These are phyloP conservation scores for Colletotrichum orchidophilum DNA, from an alignment of 2,329 filamentous ascomycete genomes.

Conservation along the genomic window DNA sequence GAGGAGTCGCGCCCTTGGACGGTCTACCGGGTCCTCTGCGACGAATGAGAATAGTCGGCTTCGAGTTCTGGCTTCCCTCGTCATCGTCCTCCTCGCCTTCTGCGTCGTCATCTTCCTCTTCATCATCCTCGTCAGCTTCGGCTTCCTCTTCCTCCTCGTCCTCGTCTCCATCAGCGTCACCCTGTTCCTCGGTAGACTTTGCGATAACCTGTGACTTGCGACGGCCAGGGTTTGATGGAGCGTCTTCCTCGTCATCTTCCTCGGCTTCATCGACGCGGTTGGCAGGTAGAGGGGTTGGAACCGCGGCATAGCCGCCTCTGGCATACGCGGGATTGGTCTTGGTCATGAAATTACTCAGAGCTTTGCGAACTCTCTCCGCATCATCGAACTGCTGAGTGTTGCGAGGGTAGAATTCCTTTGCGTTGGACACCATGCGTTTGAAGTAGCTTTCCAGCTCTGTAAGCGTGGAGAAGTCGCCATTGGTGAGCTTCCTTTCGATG, in stretches of 20 bases:
- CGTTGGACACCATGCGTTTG: slow-evolving; percentile 88
- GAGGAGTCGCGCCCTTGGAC: slow-evolving; percentile 44
- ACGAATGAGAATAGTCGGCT: slow-evolving; percentile 49
- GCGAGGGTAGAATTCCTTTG: slow-evolving; percentile 83
- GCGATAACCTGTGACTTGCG: slow-evolving; percentile 25
- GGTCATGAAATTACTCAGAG: slow-evolving; percentile 87
- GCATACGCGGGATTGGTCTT: slow-evolving; percentile 87
- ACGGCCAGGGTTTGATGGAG: slow-evolving; percentile 23
- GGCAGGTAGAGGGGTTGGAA: slow-evolving; percentile 78
- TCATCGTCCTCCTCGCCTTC: slow-evolving; percentile 46
- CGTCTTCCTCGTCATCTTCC: slow-evolving; percentile 34
- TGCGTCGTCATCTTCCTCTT: slow-evolving; percentile 41
- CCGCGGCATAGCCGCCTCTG: slow-evolving; percentile 69
- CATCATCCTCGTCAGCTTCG: slow-evolving; percentile 40
- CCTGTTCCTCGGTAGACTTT: slow-evolving; percentile 39
- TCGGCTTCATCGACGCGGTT: slow-evolving; percentile 44
- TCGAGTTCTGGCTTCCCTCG: slow-evolving; percentile 40
- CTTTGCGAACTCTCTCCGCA: slow-evolving; percentile 86
- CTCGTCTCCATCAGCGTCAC: slow-evolving; percentile 42
- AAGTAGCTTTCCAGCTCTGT: slow-evolving; percentile 84
- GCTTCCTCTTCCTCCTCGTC: slow-evolving; percentile 38
- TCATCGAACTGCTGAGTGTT: slow-evolving; percentile 80
- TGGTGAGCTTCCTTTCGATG: slow-evolving; percentile 78
- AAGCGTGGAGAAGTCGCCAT: slow-evolving; percentile 74
- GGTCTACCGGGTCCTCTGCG: slow-evolving; percentile 47